A percentile compares a stretch with the other conserved stretches of the same genome.
phyloP scores from a whole-genome alignment of 1,139 yeast species.

The Blastobotrys indianensis region DNA sequence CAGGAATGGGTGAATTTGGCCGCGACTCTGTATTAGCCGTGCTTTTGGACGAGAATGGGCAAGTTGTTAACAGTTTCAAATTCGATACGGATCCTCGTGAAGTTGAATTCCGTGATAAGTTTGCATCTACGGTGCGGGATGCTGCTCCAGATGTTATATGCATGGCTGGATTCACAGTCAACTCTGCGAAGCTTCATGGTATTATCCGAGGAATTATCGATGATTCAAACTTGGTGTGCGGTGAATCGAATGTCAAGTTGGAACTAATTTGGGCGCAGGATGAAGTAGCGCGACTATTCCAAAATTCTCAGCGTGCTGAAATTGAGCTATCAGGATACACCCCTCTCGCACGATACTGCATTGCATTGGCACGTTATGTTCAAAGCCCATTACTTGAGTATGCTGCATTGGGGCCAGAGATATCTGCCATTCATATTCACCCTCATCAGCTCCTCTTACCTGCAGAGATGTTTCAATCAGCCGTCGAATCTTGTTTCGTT shows the following conservation, averaged over 20 bases:
- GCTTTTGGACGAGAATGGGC: conserved; percentile 72
- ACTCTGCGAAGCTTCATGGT: conserved; percentile 56
- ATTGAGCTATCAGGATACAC: conserved; percentile 86
- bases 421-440: conserved; percentile 65
- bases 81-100: conserved; percentile 61
- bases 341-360: conserved; percentile 73
- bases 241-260: conserved; percentile 31
- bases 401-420: conserved; percentile 68
- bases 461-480: conserved; percentile 55
- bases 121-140: conserved; percentile 49
- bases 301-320: conserved; percentile 69
- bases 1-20: conserved; percentile 77
- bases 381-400: conserved; percentile 91
- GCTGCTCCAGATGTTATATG: conserved; percentile 83
- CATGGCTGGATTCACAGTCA: conserved; percentile 80
- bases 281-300: conserved; percentile 87
- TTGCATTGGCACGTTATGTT: conserved; percentile 83
- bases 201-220: conserved; percentile 51
- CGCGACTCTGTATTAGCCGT: conserved; percentile 85
- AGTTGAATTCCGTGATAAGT: conserved; percentile 51
- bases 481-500: conserved; percentile 77
- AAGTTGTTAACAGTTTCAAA: conserved; percentile 68
- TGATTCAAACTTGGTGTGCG: conserved; percentile 50
- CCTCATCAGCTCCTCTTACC: conserved; percentile 70
- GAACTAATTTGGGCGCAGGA: conserved; percentile 81